Percentiles rank a stretch among this genome's conserved stretches.
Evolutionary conservation across 371 early-diverging fungal species (phyloP).

Genomic region (Zychaea mexicana): DNA sequence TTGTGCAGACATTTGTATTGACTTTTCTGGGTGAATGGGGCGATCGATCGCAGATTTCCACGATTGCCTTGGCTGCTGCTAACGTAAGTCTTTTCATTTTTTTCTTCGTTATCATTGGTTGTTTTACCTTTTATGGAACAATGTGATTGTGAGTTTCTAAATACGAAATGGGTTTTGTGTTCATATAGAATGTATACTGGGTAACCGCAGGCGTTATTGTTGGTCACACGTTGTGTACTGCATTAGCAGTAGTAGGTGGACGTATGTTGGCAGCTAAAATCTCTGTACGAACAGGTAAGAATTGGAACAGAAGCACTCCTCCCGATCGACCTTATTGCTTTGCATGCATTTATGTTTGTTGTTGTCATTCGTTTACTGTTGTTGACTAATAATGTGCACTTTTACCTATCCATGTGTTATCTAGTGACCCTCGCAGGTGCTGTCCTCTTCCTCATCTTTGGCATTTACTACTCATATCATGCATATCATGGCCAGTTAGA

Average conservation of each 20-base stretch:
- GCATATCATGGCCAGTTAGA: conserved; percentile 21
- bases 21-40: conserved; percentile 98
- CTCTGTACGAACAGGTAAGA: conserved; percentile 85
- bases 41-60: conserved; percentile 92
- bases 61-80: conserved; percentile 94
- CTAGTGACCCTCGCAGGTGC: conserved; percentile 86
- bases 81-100: conserved; percentile 53
- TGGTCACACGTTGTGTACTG: conserved; percentile 92
- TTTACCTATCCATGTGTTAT: background rate
- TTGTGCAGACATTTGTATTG: conserved; percentile 92
- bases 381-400: too few relatives aligned
- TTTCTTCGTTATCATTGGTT: background rate
- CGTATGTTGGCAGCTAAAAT: conserved; percentile 88
- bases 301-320: background rate
- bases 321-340: background rate
- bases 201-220: conserved; percentile 87
- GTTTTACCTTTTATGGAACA: background rate
- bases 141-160: background rate
- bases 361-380: conserved; percentile 12
- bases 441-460: conserved; percentile 85
- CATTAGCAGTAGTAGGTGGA: conserved; percentile 92
- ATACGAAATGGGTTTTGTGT: conserved; percentile 20
- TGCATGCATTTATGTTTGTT: background rate
- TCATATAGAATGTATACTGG: conserved; percentile 70
- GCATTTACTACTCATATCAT: conserved; percentile 66